phyloP scores from a whole-genome alignment of 192 early-diverging fungal genomes.

The Globomyces pollinis-pini region DNA sequence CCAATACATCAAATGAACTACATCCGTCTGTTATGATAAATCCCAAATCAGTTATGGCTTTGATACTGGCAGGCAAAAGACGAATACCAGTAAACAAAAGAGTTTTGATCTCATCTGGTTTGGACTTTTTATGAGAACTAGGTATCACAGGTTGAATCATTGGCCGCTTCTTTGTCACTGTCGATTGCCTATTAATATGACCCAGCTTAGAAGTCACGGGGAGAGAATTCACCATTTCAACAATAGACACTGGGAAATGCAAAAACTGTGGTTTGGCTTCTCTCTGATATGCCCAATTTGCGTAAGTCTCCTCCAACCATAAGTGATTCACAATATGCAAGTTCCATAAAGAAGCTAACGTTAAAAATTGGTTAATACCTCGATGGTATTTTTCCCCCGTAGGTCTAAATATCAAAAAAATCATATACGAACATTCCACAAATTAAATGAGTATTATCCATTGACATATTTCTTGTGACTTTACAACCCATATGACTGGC shows the following conservation, averaged over 20 bases:
- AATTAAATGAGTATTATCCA: slow-evolving; percentile 68
- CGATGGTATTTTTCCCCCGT: slow-evolving; percentile 58
- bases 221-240: slow-evolving; percentile 45
- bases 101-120: no score
- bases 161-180: no score
- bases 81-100: no score
- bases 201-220: slow-evolving; percentile 17
- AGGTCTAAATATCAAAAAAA: slow-evolving; percentile 23
- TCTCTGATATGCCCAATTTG: slow-evolving; percentile 48
- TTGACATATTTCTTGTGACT: slow-evolving; percentile 56
- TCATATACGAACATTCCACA: no score
- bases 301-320: slow-evolving; percentile 77
- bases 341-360: slow-evolving; percentile 36
- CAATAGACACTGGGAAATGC: slow-evolving; percentile 47
- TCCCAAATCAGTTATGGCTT: no score
- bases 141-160: no score
- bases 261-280: slow-evolving; percentile 49
- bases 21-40: no score
- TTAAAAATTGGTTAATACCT: no score
- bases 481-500: slow-evolving; percentile 52
- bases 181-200: no score
- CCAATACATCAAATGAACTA: no score
- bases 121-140: no score
- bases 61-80: no score
- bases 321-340: slow-evolving; percentile 71